Evolutionary conservation across 2,329 filamentous ascomycete species (phyloP).

Genomic region (Samsoniella hepiali): DNA sequence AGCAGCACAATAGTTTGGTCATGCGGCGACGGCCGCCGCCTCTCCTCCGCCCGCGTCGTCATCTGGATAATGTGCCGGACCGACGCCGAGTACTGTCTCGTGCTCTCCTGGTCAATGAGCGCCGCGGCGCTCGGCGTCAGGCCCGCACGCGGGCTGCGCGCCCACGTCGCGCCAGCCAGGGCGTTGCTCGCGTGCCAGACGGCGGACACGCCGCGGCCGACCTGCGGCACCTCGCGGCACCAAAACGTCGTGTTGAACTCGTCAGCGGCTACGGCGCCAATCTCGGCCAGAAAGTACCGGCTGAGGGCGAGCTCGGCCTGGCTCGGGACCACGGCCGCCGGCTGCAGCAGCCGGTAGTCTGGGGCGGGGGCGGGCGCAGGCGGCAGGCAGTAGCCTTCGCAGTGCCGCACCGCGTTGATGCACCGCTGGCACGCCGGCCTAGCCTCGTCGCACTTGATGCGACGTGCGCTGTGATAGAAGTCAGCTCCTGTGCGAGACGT

Average conservation of each 20-base stretch:
- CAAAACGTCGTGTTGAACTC: conserved; percentile 1
- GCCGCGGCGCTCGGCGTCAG: not conserved
- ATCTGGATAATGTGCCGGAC: not conserved
- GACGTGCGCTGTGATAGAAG: not conserved
- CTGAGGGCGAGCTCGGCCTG: not conserved
- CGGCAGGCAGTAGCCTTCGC: not conserved
- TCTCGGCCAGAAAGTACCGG: not conserved
- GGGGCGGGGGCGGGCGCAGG: not conserved
- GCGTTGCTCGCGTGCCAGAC: conserved; percentile 8
- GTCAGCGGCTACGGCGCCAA: not conserved
- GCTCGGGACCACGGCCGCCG: not conserved
- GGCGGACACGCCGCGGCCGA: not conserved
- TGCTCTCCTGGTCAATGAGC: not conserved
- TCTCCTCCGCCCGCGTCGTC: not conserved
- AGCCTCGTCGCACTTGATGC: conserved; percentile 1
- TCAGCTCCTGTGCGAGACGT: not conserved
- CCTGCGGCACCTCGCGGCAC: not conserved
- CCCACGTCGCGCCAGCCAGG: not conserved
- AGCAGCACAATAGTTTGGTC: not conserved
- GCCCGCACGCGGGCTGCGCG: not conserved
- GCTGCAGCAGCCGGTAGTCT: not conserved
- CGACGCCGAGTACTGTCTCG: not conserved
- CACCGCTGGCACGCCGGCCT: conserved; percentile 1
- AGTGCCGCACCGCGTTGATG: not conserved
- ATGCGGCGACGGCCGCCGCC: not conserved